A percentile compares a stretch with the other conserved stretches of the same genome.
Evolutionary conservation across 2,329 filamentous ascomycete genomes (phyloP).

Genomic region (Xylaria sp.): DNA sequence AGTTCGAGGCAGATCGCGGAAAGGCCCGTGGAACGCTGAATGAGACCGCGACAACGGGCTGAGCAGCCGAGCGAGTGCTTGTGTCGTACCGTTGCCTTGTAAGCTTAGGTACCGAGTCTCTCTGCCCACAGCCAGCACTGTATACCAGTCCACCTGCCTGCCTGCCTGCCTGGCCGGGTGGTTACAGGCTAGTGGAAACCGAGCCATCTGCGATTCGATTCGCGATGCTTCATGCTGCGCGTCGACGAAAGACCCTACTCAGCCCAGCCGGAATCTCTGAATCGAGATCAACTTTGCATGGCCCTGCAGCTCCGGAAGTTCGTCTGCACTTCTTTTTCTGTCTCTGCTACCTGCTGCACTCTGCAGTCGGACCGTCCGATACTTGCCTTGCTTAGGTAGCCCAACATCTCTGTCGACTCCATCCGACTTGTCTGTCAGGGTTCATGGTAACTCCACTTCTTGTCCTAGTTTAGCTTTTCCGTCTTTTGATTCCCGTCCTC

Average conservation of each 20-base stretch:
- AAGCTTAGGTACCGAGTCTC: conserved; percentile 20
- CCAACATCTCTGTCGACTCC: conserved; percentile 25
- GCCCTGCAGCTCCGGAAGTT: conserved; percentile 36
- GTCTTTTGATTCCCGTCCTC: conserved; percentile 20
- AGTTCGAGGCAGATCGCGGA: conserved; percentile 23
- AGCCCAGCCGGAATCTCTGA: conserved; percentile 31
- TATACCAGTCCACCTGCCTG: neutral
- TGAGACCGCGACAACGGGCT: conserved; percentile 12
- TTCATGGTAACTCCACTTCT: conserved; percentile 34
- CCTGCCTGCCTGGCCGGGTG: conserved; percentile 6
- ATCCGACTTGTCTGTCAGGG: conserved; percentile 31
- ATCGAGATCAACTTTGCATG: conserved; percentile 30
- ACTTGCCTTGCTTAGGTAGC: conserved; percentile 31
- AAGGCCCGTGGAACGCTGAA: conserved; percentile 16
- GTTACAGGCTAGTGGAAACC: conserved; percentile 14
- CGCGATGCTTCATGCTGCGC: conserved; percentile 21
- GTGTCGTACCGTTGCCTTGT: conserved; percentile 25
- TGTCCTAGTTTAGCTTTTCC: conserved; percentile 31
- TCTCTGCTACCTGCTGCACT: conserved; percentile 24
- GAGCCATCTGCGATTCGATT: conserved; percentile 17
- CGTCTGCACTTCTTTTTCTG: conserved; percentile 28
- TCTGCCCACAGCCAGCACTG: neutral
- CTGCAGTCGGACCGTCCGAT: conserved; percentile 31
- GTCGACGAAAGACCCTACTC: conserved; percentile 22
- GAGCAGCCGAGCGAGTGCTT: conserved; percentile 31